Evolutionary conservation across 192 early-diverging fungal genomes (phyloP).

Genomic region (Podila epigama): DNA sequence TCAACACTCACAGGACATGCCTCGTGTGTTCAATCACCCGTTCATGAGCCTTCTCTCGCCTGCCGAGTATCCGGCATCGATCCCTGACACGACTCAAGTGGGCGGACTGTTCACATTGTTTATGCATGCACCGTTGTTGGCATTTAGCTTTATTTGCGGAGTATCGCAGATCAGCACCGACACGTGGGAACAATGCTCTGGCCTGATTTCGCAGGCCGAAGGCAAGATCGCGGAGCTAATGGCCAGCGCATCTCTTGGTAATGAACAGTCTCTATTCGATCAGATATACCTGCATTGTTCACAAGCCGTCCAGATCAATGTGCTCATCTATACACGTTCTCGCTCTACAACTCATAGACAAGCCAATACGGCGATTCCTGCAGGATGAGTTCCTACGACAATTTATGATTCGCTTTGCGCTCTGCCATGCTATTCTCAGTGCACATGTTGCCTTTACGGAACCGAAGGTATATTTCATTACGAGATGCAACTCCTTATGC

Average conservation of each 20-base stretch:
- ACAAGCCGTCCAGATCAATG: not conserved
- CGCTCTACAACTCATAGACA: conserved; percentile 39
- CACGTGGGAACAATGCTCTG: conserved; percentile 75
- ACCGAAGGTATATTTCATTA: conserved; percentile 56
- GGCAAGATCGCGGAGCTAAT: conserved; percentile 63
- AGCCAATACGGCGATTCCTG: conserved; percentile 70
- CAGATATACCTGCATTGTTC: not conserved
- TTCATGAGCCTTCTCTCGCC: conserved; percentile 92
- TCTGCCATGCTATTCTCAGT: conserved; percentile 74
- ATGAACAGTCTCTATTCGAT: not conserved
- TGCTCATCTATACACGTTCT: not conserved
- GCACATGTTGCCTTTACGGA: conserved; percentile 69
- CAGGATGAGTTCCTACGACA: conserved; percentile 93
- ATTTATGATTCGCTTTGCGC: conserved; percentile 84
- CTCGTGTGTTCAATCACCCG: conserved; percentile 87
- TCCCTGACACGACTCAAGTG: conserved; percentile 73
- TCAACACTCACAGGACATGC: conserved; percentile 65
- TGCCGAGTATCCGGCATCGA: conserved; percentile 79
- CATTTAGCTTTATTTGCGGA: conserved; percentile 84
- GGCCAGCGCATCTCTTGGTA: conserved; percentile 44
- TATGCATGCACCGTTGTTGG: conserved; percentile 89
- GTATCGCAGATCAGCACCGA: conserved; percentile 65
- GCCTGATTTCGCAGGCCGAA: conserved; percentile 60
- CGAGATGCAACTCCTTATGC: too few species aligned
- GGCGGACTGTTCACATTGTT: conserved; percentile 96